Evolutionary conservation across 306 rosid species (phyloP), one percentile per base, ranked within the genome.

Genomic region (Rosa rugosa): DNA sequence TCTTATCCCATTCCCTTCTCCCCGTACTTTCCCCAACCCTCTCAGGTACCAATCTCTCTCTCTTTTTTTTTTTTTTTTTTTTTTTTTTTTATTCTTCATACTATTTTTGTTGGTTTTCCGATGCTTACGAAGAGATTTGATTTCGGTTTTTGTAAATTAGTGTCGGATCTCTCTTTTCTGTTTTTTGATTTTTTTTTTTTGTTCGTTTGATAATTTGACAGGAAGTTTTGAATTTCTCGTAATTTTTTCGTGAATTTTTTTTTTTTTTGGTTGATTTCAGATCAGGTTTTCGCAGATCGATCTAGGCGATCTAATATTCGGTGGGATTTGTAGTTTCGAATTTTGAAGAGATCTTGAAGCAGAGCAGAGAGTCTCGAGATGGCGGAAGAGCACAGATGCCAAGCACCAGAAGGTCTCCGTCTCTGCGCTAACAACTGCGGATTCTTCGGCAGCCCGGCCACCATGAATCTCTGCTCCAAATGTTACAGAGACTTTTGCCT

Each of bases 381-480:
- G 98, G 97, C 97, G 76, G 98, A 94, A 80, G 97, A 94, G 75
- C 98, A 94, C 79, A 64, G 95, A 84, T 94, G 94, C 86, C 81
- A 94, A 85, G 86, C 98, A 62, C 86, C 94, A 0, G 97, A 94
- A 82, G 93, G 93, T 5, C 98, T 87, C 89, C 87, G 88, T 56
- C 97, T 85, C 81, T 94, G 98, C 80, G 88, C 87, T 18, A 94
- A 94, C 83, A 94, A 92, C 84, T 94, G 98, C 73, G 98, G 98
- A 54, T 94, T 94, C 89, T 94, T 92, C 60, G 98, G 97, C 4
- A 92, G 93, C 69, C 73, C 98, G 1, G 88, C 97, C 38, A 94
- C 97, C 78, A 92, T 94, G 98, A 75, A 92, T 72, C 92, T 94
- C 86, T 94, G 98, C 76, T 89, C 98, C 82, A 88, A 94, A 81